phyloP scores from a whole-genome alignment of 2,329 filamentous ascomycete genomes.

The Cercospora beticola region DNA sequence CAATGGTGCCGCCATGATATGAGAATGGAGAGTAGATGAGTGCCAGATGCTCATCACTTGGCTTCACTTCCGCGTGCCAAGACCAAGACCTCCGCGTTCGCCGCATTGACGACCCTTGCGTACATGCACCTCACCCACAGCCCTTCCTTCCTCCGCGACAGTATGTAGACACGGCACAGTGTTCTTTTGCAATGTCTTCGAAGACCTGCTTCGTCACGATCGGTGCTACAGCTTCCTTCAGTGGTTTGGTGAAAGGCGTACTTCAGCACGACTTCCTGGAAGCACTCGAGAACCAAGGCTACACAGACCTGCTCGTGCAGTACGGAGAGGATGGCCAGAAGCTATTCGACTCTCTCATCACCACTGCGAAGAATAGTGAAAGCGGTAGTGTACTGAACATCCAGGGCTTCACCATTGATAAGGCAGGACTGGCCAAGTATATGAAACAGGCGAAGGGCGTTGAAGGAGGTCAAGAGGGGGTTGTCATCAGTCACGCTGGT shows the following conservation, averaged over 20 bases:
- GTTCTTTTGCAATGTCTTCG: constrained; percentile 14
- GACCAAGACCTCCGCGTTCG: constrained; percentile 24
- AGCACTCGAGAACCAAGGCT: constrained; percentile 59
- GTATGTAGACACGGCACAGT: constrained; percentile 15
- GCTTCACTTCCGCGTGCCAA: constrained; percentile 11
- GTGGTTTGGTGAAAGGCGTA: constrained; percentile 65
- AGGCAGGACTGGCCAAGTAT: constrained; percentile 56
- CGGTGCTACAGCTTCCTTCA: constrained; percentile 86
- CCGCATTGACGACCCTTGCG: constrained; percentile 5
- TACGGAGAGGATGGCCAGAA: constrained; percentile 68
- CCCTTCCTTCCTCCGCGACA: not conserved
- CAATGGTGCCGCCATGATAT: constrained; percentile 33
- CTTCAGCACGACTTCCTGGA: constrained; percentile 63
- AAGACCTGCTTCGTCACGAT: constrained; percentile 80
- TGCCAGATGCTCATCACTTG: constrained; percentile 13
- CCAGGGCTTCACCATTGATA: constrained; percentile 65
- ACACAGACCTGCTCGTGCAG: constrained; percentile 74
- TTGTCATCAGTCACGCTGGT: constrained; percentile 91
- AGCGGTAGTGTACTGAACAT: constrained; percentile 48
- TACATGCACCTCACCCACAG: not conserved
- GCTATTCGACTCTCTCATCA: constrained; percentile 49
- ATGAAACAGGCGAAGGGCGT: constrained; percentile 55
- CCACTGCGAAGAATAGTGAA: constrained; percentile 31
- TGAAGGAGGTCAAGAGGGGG: constrained; percentile 55
- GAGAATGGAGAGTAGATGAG: constrained; percentile 4